Evolutionary conservation across 495 filamentous ascomycete genomes (phyloP), one percentile per base, ranked within the genome.

Genomic region (Podospora anserina): DNA sequence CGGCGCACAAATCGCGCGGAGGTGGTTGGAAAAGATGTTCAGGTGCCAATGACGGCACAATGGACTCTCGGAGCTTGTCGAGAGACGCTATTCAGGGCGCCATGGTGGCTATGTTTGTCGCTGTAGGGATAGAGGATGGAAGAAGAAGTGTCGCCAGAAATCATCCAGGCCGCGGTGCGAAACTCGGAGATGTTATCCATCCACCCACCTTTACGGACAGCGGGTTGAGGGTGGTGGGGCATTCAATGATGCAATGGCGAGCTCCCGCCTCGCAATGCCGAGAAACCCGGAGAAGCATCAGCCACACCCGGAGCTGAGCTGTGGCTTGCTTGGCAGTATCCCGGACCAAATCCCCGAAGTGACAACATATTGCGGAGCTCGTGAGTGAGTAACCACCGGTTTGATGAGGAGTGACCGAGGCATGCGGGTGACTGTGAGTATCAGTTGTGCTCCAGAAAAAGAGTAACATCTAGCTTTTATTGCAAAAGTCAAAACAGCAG

Each of bases 221-320:
- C n/a, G 39, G 19, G 55, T 58, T 58, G n/a, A 15, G 30, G 19
- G n/a, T 20, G 70, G 19, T 49, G 68, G 62, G 62, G 55, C 32
- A 16, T 20, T 32, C 32, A 60, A 77, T 77, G 74, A 77, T 77
- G 75, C 75, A 77, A 76, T 74, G 72, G 58, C 65, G 67, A 64
- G 65, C 64, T 64, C 13, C 56, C 20, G 61, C 64, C 15, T 57
- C 69, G 66, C 60, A 56, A 68, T 65, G 66, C 39, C 39, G 39
- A 49, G 39, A 49, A 5, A 5, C 39, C 39, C 39, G 39, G 39
- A 32, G 39, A 11, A 9, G 39, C 13, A 49, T 13, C 9, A 49
- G 39, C 39, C 39, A 49, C 39, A 49, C 2, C 15, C 39, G 39
- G 39, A 49, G 39, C 9, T 49, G 6, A 49, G 15, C 7, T 49